Conservation (phyloP, 495 filamentous ascomycete species). For the Penicillium psychrofluorescens region DNA sequence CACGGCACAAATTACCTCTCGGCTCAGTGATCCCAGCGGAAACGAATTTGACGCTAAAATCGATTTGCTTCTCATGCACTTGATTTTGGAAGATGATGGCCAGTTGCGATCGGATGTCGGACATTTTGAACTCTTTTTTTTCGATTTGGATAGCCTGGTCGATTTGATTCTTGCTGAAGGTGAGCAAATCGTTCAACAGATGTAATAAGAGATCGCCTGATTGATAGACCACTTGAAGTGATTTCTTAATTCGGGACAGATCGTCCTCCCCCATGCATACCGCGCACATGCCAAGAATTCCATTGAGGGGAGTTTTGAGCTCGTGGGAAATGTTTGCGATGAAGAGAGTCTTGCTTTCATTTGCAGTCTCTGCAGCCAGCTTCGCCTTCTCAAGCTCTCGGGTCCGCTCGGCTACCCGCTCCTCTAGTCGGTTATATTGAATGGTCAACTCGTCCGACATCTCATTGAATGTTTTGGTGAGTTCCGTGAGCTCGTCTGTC, state of each 20-base stretch:
- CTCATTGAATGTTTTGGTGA: constrained; percentile 83
- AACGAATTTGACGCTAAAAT: constrained; percentile 62
- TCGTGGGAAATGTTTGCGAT: constrained; percentile 96
- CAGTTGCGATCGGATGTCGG: constrained; percentile 72
- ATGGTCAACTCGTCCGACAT: constrained; percentile 87
- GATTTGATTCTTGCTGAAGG: constrained; percentile 90
- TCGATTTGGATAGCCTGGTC: constrained; percentile 72
- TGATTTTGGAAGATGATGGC: constrained; percentile 84
- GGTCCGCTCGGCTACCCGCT: constrained; percentile 76
- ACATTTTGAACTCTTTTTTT: constrained; percentile 75
- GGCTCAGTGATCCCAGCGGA: constrained; percentile 1
- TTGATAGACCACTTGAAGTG: constrained; percentile 78
- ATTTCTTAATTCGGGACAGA: constrained; percentile 64
- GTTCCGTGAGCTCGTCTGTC: constrained; percentile 81
- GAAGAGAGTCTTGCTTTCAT: constrained; percentile 91
- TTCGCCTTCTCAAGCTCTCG: constrained; percentile 81
- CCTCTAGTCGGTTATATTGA: constrained; percentile 77
- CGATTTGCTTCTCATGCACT: constrained; percentile 67
- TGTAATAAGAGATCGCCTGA: constrained; percentile 83
- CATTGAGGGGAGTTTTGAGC: constrained; percentile 86
- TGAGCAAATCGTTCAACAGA: constrained; percentile 83
- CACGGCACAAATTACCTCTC: constrained; percentile 37
- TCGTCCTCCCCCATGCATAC: constrained; percentile 89
- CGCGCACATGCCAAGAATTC: constrained; percentile 87
- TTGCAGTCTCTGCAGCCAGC: constrained; percentile 83